Percentiles rank a stretch among this genome's conserved stretches.
These are phyloP conservation scores for Penicillium alfredii DNA, from an alignment of 495 filamentous ascomycete species.

Conservation along the genomic window DNA sequence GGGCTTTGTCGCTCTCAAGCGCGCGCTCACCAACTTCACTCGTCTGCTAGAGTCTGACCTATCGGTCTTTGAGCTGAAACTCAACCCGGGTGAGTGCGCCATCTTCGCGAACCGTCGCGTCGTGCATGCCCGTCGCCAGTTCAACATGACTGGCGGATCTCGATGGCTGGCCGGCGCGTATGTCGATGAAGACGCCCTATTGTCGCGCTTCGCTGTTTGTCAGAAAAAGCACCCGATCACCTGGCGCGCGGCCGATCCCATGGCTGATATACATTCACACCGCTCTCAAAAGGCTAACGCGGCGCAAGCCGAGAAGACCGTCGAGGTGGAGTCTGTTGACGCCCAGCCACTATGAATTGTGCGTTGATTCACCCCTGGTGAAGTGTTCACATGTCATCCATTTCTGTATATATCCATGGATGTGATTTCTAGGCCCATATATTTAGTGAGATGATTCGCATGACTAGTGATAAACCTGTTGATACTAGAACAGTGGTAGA, in stretches of 20 bases:
- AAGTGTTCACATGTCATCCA: too few species aligned
- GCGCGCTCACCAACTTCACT: constrained; percentile 37
- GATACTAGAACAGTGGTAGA: too few species aligned
- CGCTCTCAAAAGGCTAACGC: too few species aligned
- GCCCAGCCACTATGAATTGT: too few species aligned
- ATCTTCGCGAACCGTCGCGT: constrained; percentile 80
- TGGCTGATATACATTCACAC: too few species aligned
- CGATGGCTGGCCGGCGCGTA: constrained; percentile 85
- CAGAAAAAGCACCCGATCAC: constrained; percentile 3
- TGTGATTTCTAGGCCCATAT: too few species aligned
- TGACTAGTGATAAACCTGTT: too few species aligned
- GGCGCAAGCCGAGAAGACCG: too few species aligned
- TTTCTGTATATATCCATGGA: too few species aligned
- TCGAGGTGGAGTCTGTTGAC: too few species aligned
- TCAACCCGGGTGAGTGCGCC: constrained; percentile 74
- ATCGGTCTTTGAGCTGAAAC: constrained; percentile 59
- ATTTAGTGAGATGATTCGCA: too few species aligned
- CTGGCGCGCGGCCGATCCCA: constrained; percentile 9
- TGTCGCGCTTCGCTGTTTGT: constrained; percentile 45
- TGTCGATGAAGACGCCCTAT: constrained; percentile 63
- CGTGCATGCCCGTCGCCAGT: constrained; percentile 69
- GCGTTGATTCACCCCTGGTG: too few species aligned
- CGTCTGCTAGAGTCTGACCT: constrained; percentile 37
- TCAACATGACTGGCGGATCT: constrained; percentile 49
- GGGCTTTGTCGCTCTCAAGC: constrained; percentile 1